These are phyloP conservation scores for Angophora floribunda DNA, from an alignment of 345 rosid genomes.

Conservation along the genomic window DNA sequence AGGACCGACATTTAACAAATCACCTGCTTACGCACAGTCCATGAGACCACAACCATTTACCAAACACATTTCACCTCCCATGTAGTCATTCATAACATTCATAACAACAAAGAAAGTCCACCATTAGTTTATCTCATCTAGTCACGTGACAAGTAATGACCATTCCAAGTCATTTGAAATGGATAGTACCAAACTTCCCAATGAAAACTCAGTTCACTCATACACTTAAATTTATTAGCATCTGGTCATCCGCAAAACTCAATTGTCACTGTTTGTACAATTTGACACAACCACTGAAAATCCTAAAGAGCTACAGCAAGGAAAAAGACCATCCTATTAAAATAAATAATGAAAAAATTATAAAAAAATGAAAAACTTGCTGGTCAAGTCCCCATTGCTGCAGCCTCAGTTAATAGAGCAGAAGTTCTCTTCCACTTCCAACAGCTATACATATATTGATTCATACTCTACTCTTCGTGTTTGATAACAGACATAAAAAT, in stretches of 20 bases:
- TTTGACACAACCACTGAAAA: constrained; percentile 2
- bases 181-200: background rate
- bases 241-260: background rate
- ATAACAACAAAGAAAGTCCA: background rate
- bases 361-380: background rate
- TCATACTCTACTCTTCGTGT: constrained; percentile 45
- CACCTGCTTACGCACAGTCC: background rate
- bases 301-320: constrained; percentile 9
- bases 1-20: background rate
- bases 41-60: background rate
- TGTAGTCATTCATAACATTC: background rate
- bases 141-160: background rate
- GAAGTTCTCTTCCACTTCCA: constrained; percentile 34
- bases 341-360: background rate
- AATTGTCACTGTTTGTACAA: constrained; percentile 2
- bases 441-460: constrained; percentile 33
- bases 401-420: constrained; percentile 40
- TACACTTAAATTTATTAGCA: background rate
- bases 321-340: constrained; percentile 30
- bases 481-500: constrained; percentile 26
- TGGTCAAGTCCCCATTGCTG: constrained; percentile 34
- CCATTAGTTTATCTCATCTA: background rate
- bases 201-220: background rate
- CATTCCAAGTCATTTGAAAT: background rate
- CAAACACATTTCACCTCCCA: background rate